phyloP scores from a whole-genome alignment of 257 asterid species.

The Ophiorrhiza pumila region DNA sequence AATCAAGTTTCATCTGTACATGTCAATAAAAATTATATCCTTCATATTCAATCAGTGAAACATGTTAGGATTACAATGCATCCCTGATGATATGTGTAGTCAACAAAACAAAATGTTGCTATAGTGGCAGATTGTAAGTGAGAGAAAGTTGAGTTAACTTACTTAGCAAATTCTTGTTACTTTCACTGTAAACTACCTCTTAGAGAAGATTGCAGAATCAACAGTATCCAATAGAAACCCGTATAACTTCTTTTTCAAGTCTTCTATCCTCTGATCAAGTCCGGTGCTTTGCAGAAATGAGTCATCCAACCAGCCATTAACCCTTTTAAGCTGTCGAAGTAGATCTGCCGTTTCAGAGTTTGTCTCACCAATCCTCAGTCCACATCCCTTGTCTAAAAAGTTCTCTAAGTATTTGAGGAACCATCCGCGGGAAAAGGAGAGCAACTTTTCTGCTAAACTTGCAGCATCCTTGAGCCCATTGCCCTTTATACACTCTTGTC shows the following conservation, averaged over 20 bases:
- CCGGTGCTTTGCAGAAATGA: constrained; percentile 31
- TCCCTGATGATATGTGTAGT: neutral
- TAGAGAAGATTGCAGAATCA: constrained; percentile 44
- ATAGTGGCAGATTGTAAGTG: neutral
- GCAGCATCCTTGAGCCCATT: constrained; percentile 53
- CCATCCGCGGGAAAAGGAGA: constrained; percentile 55
- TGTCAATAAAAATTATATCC: neutral
- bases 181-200: constrained; percentile 26
- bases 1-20: constrained; percentile 12
- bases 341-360: constrained; percentile 40
- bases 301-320: constrained; percentile 73
- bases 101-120: neutral
- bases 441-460: constrained; percentile 53
- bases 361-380: constrained; percentile 32
- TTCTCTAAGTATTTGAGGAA: constrained; percentile 66
- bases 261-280: constrained; percentile 54
- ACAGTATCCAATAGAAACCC: constrained; percentile 64
- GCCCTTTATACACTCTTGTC: constrained; percentile 31
- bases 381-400: constrained; percentile 45
- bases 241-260: constrained; percentile 57
- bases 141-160: neutral
- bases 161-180: neutral
- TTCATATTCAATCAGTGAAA: neutral
- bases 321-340: constrained; percentile 80
- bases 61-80: constrained; percentile 1